Conservation (phyloP, 1,139 yeast genomes). For the Suhomyces ambrosiae region DNA sequence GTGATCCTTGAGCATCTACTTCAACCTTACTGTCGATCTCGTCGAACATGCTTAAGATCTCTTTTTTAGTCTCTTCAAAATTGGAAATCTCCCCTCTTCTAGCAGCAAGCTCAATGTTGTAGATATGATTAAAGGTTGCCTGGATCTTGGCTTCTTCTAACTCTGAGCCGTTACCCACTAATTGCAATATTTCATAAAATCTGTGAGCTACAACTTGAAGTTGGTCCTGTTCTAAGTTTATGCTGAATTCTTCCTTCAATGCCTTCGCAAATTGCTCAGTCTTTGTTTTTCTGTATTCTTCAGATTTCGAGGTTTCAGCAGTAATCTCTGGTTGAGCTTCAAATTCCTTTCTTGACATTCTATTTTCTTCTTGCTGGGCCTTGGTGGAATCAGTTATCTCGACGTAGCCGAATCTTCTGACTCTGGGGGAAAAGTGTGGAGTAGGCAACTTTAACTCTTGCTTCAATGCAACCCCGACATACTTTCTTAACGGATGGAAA, state of each 20-base stretch:
- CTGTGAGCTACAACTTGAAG: constrained; percentile 48
- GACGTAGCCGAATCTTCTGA: constrained; percentile 79
- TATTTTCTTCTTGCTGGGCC: constrained; percentile 58
- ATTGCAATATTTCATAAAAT: constrained; percentile 46
- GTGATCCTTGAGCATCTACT: constrained; percentile 32
- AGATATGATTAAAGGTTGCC: constrained; percentile 53
- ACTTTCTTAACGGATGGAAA: constrained; percentile 92
- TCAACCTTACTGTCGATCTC: constrained; percentile 28
- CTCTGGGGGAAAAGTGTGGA: constrained; percentile 85
- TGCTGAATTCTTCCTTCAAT: constrained; percentile 6
- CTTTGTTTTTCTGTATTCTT: constrained; percentile 28
- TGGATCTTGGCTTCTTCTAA: constrained; percentile 61
- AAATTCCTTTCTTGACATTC: constrained; percentile 63
- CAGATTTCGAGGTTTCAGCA: constrained; percentile 36
- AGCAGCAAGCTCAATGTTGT: constrained; percentile 47
- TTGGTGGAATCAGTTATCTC: constrained; percentile 51
- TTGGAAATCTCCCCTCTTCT: constrained; percentile 45
- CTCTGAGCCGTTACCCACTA: constrained; percentile 28
- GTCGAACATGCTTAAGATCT: constrained; percentile 11
- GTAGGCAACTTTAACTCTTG: constrained; percentile 72
- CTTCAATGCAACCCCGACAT: constrained; percentile 82
- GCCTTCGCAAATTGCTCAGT: constrained; percentile 1
- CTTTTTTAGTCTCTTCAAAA: constrained; percentile 17
- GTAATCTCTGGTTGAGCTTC: constrained; percentile 55
- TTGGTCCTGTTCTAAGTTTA: constrained; percentile 28